Evolutionary conservation across 805 yeast genomes (phyloP), one percentile per base, ranked within the genome.

Genomic region (Ogataea methanolica): DNA sequence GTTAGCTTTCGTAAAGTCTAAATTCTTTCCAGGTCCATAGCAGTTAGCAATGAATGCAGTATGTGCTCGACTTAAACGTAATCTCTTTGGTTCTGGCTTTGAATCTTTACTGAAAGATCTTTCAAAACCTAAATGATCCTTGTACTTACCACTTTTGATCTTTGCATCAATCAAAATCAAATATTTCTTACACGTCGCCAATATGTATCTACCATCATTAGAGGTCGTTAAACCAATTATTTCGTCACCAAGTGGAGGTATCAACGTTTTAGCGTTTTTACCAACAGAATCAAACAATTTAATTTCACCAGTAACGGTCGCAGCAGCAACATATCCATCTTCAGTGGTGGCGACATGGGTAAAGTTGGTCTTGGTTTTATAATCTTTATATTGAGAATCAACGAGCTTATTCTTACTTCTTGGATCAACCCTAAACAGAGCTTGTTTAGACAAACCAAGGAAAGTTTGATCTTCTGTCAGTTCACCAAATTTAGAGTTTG

Each of bases 211-310:
- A 50, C 96, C 96, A 62, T 86, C 91, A 19, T 85, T 78, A 6
- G 95, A 81, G 1, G 79, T 80, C 49, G 86, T 91, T 17, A 87
- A 56, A 21, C 86, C 85, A 36, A 75, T 67, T 43, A 86, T 78
- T 2, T 80, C 70, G 56, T 89, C 95, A 23, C 96, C 96, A 36
- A 89, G 69, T 0, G 94, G 89, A 2, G 96, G 96, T 33, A 90
- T 68, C 22, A 78, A 74, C 2, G 94, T 82, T 69, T 85, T 87
- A 1, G 96, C 96, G 55, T 76, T 78, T 48, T 78, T 73, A 14
- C 96, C 96, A 14, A 88, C 59, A 49, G 76, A 70, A 64, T 88
- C 88, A 61, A 78, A 88, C 38, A 90, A 71, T 51, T 89, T 75
- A 40, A 90, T 78, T 47, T 82, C 91, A 59, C 97, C 97, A 48